These are phyloP conservation scores for Neurospora sp. DNA, from an alignment of 495 filamentous ascomycete species.

Conservation along the genomic window DNA sequence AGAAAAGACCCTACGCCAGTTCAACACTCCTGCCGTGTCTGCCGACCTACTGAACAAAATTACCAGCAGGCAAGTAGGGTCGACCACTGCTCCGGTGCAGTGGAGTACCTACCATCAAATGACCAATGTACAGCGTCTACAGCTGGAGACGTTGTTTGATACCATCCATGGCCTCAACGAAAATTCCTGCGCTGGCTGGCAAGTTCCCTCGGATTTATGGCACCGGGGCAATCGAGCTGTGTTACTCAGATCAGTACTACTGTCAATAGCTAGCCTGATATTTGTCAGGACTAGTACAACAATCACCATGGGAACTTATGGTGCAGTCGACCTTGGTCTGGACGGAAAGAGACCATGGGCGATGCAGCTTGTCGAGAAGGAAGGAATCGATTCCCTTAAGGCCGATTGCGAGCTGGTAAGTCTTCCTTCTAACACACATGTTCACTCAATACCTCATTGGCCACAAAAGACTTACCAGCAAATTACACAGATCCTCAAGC, in stretches of 20 bases:
- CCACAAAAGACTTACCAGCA: not conserved
- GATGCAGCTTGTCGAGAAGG: not conserved
- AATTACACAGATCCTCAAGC: not conserved
- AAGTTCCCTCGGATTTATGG: no score
- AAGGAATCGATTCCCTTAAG: not conserved
- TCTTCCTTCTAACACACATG: no score
- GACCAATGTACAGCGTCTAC: not conserved
- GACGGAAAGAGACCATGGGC: not conserved
- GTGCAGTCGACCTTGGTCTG: no score
- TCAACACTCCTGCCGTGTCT: not conserved
- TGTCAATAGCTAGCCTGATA: not conserved
- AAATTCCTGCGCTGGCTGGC: not conserved
- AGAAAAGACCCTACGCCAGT: not conserved
- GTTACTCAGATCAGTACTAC: not conserved
- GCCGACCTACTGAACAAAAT: not conserved
- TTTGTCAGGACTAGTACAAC: not conserved
- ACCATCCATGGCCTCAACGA: not conserved
- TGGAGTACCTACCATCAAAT: not conserved
- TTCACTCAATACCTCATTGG: not conserved
- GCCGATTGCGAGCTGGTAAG: not conserved
- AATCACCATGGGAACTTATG: not conserved
- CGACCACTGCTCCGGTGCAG: not conserved
- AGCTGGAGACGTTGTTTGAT: not conserved
- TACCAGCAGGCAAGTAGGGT: fast-evolving
- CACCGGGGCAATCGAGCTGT: no score